These are phyloP conservation scores for Triticum aestivum DNA, from an alignment of 176 grass and related monocot genomes.

Conservation along the genomic window IWGSC_CS_RefSeq_v2.1 NC_057811.1:325920407-325920906, in stretches of 20 bases:
- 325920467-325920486: background rate
- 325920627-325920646: background rate
- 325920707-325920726: conserved; percentile 56
- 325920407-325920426: background rate
- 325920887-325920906: conserved; percentile 50
- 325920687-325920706: conserved; percentile 58
- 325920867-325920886: conserved; percentile 51
- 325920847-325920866: conserved; percentile 16
- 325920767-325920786: conserved; percentile 5
- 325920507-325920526: background rate
- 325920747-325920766: conserved; percentile 21
- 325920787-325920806: background rate
- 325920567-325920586: background rate
- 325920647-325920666: conserved; percentile 5
- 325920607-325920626: background rate
- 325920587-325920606: background rate
- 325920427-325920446: background rate
- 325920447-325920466: background rate
- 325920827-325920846: conserved; percentile 16
- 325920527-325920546: background rate
- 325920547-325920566: background rate
- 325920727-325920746: conserved; percentile 58
- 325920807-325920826: background rate
- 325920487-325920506: background rate
- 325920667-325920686: background rate